These are phyloP conservation scores for Sporothrix protearum DNA, from an alignment of 2,329 filamentous ascomycete genomes.

Conservation along the genomic window DNA sequence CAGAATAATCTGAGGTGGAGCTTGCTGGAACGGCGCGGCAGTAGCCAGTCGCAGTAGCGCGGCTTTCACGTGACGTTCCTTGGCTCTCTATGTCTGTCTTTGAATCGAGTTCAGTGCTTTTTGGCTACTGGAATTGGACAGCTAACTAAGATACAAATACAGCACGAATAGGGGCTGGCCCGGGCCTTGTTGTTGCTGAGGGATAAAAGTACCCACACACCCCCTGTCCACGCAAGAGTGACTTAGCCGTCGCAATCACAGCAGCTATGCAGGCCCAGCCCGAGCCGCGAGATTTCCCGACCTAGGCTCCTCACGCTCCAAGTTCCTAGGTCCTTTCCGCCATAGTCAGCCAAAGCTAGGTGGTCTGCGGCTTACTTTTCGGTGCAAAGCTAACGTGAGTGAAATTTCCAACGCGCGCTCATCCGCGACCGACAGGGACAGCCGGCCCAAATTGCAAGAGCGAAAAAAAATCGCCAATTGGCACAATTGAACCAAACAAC, in stretches of 20 bases:
- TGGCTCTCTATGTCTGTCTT: background rate
- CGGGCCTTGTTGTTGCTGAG: background rate
- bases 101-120: background rate
- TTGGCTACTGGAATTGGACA: background rate
- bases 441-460: conserved; percentile 14
- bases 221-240: conserved; percentile 14
- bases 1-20: conserved; percentile 5
- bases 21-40: background rate
- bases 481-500: conserved; percentile 8
- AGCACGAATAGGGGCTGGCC: background rate
- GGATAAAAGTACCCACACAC: conserved; percentile 16
- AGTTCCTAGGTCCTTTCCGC: background rate
- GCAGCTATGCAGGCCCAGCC: background rate
- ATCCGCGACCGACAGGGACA: conserved; percentile 19
- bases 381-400: conserved; percentile 18
- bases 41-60: background rate
- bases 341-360: conserved; percentile 5
- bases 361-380: background rate
- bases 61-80: conserved; percentile 14
- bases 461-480: conserved; percentile 25
- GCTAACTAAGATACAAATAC: background rate
- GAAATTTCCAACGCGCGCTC: conserved; percentile 29
- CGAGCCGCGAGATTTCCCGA: conserved; percentile 26
- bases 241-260: conserved; percentile 10
- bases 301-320: background rate